phyloP scores from a whole-genome alignment of 768 basidiomycete genomes.

The Mycena venus region DNA sequence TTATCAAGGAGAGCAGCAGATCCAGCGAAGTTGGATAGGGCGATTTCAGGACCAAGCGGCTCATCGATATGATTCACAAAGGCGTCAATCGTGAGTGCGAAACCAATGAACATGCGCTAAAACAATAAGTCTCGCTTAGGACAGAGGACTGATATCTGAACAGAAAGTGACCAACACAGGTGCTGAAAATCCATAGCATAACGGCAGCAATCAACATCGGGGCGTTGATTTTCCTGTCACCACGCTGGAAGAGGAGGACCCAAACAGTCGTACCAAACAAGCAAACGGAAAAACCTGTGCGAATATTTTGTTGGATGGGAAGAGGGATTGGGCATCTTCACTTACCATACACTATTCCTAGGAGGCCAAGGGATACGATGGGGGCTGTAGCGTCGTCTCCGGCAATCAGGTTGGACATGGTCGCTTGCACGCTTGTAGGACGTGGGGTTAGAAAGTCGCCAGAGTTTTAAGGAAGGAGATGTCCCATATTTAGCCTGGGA shows the following conservation, averaged over 20 bases:
- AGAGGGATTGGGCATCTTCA: neutral
- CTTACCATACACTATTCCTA: neutral
- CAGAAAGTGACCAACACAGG: neutral
- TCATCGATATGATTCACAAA: neutral
- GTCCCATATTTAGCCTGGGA: no score
- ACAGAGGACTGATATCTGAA: neutral
- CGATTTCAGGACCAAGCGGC: neutral
- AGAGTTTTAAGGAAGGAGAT: neutral
- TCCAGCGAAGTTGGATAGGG: neutral
- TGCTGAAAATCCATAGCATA: neutral
- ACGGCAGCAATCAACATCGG: neutral
- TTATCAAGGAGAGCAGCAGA: neutral
- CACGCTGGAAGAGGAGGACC: neutral
- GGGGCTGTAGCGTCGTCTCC: neutral
- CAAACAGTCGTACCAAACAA: slow-evolving; percentile 4
- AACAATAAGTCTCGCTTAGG: neutral
- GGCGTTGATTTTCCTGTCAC: neutral
- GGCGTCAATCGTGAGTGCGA: neutral
- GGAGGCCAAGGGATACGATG: neutral
- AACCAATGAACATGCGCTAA: neutral
- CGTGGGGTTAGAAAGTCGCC: neutral
- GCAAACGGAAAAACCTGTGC: neutral
- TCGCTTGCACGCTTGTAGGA: neutral
- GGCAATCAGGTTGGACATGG: neutral
- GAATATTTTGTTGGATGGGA: neutral